Evolutionary conservation across 2,329 filamentous ascomycete genomes (phyloP), one percentile per base, ranked within the genome.

Genomic region (Neopestalotiopsis rosae): DNA sequence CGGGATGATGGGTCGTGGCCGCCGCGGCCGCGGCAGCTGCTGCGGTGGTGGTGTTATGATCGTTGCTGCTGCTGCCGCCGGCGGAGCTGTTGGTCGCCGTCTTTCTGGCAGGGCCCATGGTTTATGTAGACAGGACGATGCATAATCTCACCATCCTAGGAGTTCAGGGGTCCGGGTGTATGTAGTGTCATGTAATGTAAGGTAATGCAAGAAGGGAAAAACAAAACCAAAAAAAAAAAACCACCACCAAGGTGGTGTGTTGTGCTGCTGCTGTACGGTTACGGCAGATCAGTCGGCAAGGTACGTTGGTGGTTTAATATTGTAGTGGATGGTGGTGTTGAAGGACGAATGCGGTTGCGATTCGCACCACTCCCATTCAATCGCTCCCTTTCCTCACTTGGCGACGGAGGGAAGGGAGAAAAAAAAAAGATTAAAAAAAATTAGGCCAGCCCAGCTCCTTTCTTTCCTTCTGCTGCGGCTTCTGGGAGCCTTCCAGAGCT

Each of bases 71-170:
- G 59, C 32, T 28, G 20, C 66, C 28, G 49, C 57, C 61, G 66
- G 67, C 71, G 72, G 68, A 45, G 69, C 64, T 70, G 65, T 64
- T 61, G 64, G 70, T 68, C 38, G 52, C 70, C 56, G 73, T 64
- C 42, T 69, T 63, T 59, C 65, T 68, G 69, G 69, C 68, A 62
- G 66, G 68, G 73, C 52, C 70, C 59, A 62, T 62, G 59, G 34
- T 62, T 62, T 62, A 62, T 62, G 59, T 62, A 62, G 59, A 62
- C 17, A 40, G 59, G 59, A 62, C 59, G 59, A 62, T 62, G 59
- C 59, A 62, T 62, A 62, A 38, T 40, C 59, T 34, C 59, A 34
- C 17, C 59, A 38, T 62, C n/a, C 59, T 40, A 62, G 13, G n/a
- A 59, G 17, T 30, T 14, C 14, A 7, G 14, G 30, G 59, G 32